A percentile compares a stretch with the other conserved stretches of the same genome.
phyloP scores from a whole-genome alignment of 768 basidiomycete genomes.

The Amanita phalloides region DNA sequence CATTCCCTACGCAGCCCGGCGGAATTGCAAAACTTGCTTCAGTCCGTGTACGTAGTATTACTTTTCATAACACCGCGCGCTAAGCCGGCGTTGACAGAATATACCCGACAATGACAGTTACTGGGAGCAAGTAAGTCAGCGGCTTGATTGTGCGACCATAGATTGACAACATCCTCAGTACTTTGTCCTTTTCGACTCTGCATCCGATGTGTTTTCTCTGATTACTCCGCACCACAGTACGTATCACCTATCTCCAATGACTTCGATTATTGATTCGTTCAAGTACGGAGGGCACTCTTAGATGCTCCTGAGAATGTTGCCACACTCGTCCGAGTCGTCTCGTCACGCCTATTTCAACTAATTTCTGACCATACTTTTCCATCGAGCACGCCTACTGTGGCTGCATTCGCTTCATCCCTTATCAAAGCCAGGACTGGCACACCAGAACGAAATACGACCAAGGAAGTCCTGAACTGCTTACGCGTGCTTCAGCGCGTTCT shows the following conservation, averaged over 20 bases:
- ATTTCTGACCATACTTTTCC: constrained; percentile 78
- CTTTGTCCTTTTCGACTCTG: constrained; percentile 76
- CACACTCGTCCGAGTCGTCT: constrained; percentile 66
- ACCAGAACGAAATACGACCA: constrained; percentile 58
- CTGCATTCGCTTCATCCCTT: constrained; percentile 60
- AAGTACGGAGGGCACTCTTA: constrained; percentile 74
- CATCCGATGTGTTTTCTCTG: constrained; percentile 85
- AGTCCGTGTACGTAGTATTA: constrained; percentile 46
- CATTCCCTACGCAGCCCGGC: constrained; percentile 72
- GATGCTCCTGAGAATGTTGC: constrained; percentile 83
- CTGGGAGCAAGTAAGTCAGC: constrained; percentile 71
- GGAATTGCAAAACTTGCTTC: constrained; percentile 72
- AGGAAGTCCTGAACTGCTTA: constrained; percentile 87
- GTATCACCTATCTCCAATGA: constrained; percentile 17
- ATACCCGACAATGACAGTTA: constrained; percentile 71
- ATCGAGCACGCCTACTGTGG: constrained; percentile 41
- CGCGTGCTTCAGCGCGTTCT: constrained; percentile 82
- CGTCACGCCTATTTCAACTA: constrained; percentile 60
- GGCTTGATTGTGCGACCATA: neutral
- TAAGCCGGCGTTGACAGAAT: constrained; percentile 32
- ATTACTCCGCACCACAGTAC: constrained; percentile 78
- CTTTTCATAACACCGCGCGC: neutral
- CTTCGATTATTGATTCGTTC: neutral
- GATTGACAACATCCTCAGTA: constrained; percentile 37
- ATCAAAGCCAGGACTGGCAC: constrained; percentile 45